A percentile compares a stretch with the other conserved stretches of the same genome.
These are phyloP conservation scores for Sporisorium exsertum DNA, from an alignment of 1,284 basidiomycete genomes.

Conservation along the genomic window DNA sequence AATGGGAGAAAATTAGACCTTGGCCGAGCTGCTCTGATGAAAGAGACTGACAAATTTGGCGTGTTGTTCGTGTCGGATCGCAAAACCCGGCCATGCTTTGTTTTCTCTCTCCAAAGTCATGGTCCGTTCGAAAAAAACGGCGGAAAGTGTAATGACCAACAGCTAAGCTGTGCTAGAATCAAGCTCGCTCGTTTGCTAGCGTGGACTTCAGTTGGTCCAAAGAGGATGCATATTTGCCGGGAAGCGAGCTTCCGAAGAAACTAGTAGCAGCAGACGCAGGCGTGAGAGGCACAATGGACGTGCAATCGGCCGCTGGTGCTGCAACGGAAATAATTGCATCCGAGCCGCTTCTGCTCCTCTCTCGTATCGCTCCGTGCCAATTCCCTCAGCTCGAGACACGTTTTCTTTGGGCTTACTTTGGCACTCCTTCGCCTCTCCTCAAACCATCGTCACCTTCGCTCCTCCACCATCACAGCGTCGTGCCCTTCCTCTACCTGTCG, in stretches of 20 bases:
- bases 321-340: background rate
- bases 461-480: conserved; percentile 3
- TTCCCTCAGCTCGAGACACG: background rate
- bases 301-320: background rate
- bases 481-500: background rate
- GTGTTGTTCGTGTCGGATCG: conserved; percentile 6
- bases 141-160: no score
- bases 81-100: conserved; percentile 13
- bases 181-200: background rate
- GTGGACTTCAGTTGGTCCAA: background rate
- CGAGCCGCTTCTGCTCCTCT: background rate
- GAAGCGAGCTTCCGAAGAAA: background rate
- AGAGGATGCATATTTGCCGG: no score
- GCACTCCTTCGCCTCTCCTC: background rate
- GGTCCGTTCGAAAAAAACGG: no score
- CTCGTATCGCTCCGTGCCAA: background rate
- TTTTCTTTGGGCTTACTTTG: background rate
- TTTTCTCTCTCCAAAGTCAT: no score
- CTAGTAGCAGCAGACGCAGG: background rate
- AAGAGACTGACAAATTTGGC: conserved; percentile 11
- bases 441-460: conserved; percentile 7
- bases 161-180: background rate
- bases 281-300: background rate
- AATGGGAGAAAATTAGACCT: background rate
- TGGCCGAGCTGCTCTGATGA: background rate